Base-by-base conservation (phyloP, 2,329 filamentous ascomycete species). In the Xylariaceae sp. region DNA sequence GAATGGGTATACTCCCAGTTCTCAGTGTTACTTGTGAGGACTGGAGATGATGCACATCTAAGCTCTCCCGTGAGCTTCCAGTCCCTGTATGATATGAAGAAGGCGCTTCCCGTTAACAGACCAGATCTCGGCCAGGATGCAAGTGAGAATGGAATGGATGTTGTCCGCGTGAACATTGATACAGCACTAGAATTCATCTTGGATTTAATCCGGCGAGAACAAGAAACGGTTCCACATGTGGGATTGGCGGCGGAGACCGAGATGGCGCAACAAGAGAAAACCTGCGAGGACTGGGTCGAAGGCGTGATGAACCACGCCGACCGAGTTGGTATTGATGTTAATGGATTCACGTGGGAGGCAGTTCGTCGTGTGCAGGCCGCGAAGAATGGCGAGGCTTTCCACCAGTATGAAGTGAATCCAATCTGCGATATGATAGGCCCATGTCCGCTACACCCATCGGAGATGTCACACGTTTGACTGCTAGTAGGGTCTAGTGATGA, bases 51-150 rank as follows among this genome's bases (percentile, higher is more conserved):
- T 47, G 47, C 43, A 34, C 44, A 50, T 47, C 38, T 47, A 45
- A 54, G 47, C 31, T 54, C 47, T 45, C 47, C 47, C 47, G 47
- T 50, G 31, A 47, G 38, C 31, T 54, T 50, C 44, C 51, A 50
- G 34, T 47, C 44, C 40, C 44, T 54, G 43, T 50, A 50, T 31
- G 51, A 54, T 28, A 47, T 43, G 22, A 47, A 47, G 39, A 47
- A 54, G 33, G 43, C 43, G 39, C 44, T 54, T 18, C 43, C 47
- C 16, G 43, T 54, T 17, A 44, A 50, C 17, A 47, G 42, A 44
- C 44, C 43, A 45, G 44, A 50, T 42, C 50, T 16, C 43, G 42
- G 39, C 31, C n/a, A 28, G 22, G 22, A 7, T 28, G 22, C 22
- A 28, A 28, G 22, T 28, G 7, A 28, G 22, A 28, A 28, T 28